Evolutionary conservation across 2,329 filamentous ascomycete genomes (phyloP), one percentile per base, ranked within the genome.

Genomic region (Curvularia sp.): DNA sequence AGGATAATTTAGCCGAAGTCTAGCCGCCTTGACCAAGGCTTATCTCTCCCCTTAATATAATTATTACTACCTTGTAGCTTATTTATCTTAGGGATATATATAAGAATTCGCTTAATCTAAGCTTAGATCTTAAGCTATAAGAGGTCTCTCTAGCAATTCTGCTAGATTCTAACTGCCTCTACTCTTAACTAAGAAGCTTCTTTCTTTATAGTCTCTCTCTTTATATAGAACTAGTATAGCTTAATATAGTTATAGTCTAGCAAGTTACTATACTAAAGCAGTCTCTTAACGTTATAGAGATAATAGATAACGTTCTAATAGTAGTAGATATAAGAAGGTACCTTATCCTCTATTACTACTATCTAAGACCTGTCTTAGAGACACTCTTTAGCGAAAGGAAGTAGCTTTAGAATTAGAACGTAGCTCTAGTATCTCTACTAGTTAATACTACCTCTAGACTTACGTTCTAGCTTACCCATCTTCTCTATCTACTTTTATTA

Each of bases 71-170:
- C n/a, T 9, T 34, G 18, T n/a, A 32, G 8, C 28, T 30, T 30
- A 30, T 6, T 10, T 30, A 30, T 30, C 28, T 30, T 30, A 6
- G 5, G 10, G 10, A 64, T 60, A 36, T 66, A 34, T n/a, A 54
- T 21, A 51, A 51, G 55, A 28, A 66, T 64, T 18, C 60, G 45
- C 43, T 66, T 45, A 50, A 63, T 61, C 60, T n/a, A 63, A n/a
- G 38, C 34, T 34, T 63, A 43, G 2, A 65, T 63, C 28, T 53
- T 46, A 10, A 38, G 51, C 13, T 39, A 13, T 13, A 39, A 5
- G 6, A 7, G 6, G n/a, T n/a, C n/a, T n/a, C n/a, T n/a, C n/a
- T n/a, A n/a, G n/a, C n/a, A n/a, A n/a, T n/a, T n/a, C n/a, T 39
- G 36, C 36, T 18, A 39, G 36, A 39, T 15, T 18, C 18, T 39